Evolutionary conservation across 1,284 basidiomycete species (phyloP).

Genomic region (Athelia psychrophila): DNA sequence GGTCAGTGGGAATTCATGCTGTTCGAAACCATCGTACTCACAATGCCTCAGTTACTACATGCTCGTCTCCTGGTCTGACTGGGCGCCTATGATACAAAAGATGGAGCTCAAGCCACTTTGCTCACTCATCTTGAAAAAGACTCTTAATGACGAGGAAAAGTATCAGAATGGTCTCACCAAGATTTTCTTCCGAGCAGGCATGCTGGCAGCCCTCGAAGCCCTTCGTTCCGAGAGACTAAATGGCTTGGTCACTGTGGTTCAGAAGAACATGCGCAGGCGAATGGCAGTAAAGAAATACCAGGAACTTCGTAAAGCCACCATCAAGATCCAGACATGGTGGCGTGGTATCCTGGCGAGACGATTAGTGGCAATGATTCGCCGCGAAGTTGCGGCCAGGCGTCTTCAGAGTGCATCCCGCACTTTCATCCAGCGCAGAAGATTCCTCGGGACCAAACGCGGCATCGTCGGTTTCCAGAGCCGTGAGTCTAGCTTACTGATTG

Average conservation of each 20-base stretch:
- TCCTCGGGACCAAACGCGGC: slow-evolving; percentile 60
- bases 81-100: slow-evolving; percentile 80
- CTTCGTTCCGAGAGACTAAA: slow-evolving; percentile 88
- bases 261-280: slow-evolving; percentile 92
- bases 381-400: slow-evolving; percentile 72
- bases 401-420: slow-evolving; percentile 77
- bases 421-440: slow-evolving; percentile 74
- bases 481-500: slow-evolving; percentile 42
- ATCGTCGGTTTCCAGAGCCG: slow-evolving; percentile 83
- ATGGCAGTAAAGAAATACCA: slow-evolving; percentile 85
- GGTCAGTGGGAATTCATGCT: slow-evolving; percentile 47
- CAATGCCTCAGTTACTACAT: slow-evolving; percentile 82
- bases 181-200: slow-evolving; percentile 99
- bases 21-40: slow-evolving; percentile 12
- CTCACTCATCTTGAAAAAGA: slow-evolving; percentile 79
- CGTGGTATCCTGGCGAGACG: slow-evolving; percentile 78
- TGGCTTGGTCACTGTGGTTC: slow-evolving; percentile 89
- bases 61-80: slow-evolving; percentile 85
- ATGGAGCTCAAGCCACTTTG: slow-evolving; percentile 85
- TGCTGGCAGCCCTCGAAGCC: slow-evolving; percentile 96
- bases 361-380: slow-evolving; percentile 70
- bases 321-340: slow-evolving; percentile 95
- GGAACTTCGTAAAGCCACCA: slow-evolving; percentile 68
- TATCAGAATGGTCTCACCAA: slow-evolving; percentile 97
- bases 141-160: slow-evolving; percentile 92